Evolutionary conservation across 2,329 filamentous ascomycete species (phyloP), one percentile per base, ranked within the genome.

Genomic region (Cladophialophora immunda): DNA sequence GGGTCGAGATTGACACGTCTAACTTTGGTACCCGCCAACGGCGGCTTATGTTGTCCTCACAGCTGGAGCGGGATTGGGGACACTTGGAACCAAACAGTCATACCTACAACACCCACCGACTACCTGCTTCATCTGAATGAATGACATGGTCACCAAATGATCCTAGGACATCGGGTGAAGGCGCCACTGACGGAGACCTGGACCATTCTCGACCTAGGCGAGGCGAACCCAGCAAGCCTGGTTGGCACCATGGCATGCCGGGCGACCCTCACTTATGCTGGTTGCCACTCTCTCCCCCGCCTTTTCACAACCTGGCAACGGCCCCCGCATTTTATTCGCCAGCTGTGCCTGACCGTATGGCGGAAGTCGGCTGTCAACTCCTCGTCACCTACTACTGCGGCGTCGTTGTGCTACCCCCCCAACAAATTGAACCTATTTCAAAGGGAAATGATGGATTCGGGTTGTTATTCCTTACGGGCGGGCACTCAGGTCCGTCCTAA

Each of bases 291-390:
- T 62, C 58, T 38, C 47, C 64, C 66, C 66, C 62, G 62, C 66
- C 62, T 68, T 67, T 67, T 41, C 22, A 34, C 15, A n/a, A 55
- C 19, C 30, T 50, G 27, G 41, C 29, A n/a, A 5, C 56, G 9
- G 30, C 54, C 66, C 66, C 66, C 66, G 66, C 66, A 68, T 65
- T 64, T 58, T 25, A 65, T 68, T 65, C 53, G 66, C 50, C 57
- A n/a, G 38, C 15, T 11, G 54, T 67, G 47, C 53, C 52, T 61
- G 62, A 45, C 45, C 27, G 45, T 34, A 58, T 56, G 34, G 64
- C 64, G 41, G 53, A 47, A 66, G 57, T 52, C 62, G 66, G 63
- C 58, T 62, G 47, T 62, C 41, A 45, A 38, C 32, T 53, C 15
- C 13, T 56, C 66, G 55, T 60, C 41, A 50, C 62, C 27, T 50